Evolutionary conservation across 257 asterid genomes (phyloP).

Genomic region (Solanum chmielewskii): DNA sequence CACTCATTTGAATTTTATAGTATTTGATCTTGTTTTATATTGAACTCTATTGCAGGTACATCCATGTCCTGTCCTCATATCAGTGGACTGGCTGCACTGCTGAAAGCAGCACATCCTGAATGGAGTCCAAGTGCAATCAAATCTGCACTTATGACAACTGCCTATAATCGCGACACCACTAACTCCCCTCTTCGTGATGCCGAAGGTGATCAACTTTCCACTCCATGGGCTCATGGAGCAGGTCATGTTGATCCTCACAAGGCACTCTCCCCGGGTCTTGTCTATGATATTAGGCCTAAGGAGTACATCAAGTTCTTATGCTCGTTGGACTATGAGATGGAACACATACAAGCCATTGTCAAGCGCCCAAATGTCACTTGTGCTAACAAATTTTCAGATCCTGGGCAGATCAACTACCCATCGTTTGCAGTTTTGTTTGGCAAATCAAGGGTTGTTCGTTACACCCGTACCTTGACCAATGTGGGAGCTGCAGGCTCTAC

Average conservation of each 20-base stretch:
- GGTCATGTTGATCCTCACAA: conserved; percentile 41
- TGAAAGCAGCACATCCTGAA: conserved; percentile 36
- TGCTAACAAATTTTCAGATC: conserved; percentile 32
- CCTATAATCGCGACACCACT: conserved; percentile 27
- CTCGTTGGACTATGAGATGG: conserved; percentile 28
- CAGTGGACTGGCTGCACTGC: conserved; percentile 38
- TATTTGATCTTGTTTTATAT: background rate
- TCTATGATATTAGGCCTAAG: conserved; percentile 18
- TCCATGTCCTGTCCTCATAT: conserved; percentile 50
- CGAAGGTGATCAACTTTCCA: conserved; percentile 15
- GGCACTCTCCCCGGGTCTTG: conserved; percentile 38
- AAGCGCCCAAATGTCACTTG: conserved; percentile 54
- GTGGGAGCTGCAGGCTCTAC: conserved; percentile 54
- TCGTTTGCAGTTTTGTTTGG: conserved; percentile 63
- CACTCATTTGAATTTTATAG: background rate
- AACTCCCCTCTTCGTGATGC: conserved; percentile 31
- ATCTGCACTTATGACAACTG: conserved; percentile 45
- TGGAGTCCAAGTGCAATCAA: conserved; percentile 45
- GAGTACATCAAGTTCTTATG: conserved; percentile 39
- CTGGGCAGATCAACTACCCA: conserved; percentile 83
- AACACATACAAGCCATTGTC: conserved; percentile 30
- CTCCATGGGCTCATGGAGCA: conserved; percentile 29
- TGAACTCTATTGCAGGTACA: conserved; percentile 17
- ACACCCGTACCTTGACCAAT: conserved; percentile 53
- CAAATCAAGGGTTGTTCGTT: conserved; percentile 52